Percentiles rank a stretch among this genome's conserved stretches.
Evolutionary conservation across 2,329 filamentous ascomycete genomes (phyloP).

Genomic region (Stachybotrys chartarum): DNA sequence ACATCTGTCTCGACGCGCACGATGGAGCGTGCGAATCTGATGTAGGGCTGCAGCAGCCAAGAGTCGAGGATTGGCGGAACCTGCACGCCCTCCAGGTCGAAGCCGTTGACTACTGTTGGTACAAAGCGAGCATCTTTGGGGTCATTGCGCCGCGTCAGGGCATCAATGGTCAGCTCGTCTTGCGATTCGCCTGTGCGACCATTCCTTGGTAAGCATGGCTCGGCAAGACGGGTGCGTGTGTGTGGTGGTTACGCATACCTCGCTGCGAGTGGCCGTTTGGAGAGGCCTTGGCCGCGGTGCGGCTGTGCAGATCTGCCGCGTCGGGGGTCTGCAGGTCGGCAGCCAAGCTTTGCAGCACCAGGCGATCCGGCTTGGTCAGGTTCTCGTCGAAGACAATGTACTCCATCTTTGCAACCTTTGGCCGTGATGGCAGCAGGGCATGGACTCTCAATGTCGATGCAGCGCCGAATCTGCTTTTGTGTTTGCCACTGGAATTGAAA

Average conservation of each 20-base stretch:
- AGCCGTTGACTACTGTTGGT: conserved; percentile 35
- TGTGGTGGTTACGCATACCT: background rate
- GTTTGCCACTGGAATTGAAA: background rate
- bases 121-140: conserved; percentile 33
- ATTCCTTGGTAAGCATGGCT: no score
- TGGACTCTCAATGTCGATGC: background rate
- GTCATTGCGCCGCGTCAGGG: conserved; percentile 34
- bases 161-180: conserved; percentile 23
- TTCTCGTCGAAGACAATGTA: background rate
- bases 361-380: conserved; percentile 1
- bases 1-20: conserved; percentile 66
- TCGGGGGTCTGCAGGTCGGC: background rate
- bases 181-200: conserved; percentile 1
- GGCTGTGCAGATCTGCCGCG: background rate
- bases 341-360: conserved; percentile 2
- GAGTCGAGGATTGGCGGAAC: conserved; percentile 30
- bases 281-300: background rate
- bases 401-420: background rate
- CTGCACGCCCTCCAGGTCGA: conserved; percentile 30
- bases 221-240: background rate
- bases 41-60: conserved; percentile 52
- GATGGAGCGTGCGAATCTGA: conserved; percentile 43
- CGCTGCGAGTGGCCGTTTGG: conserved; percentile 4
- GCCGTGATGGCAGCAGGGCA: background rate
- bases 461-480: background rate